Evolutionary conservation across 257 asterid genomes (phyloP).

Genomic region (Rehmannia glutinosa): DNA sequence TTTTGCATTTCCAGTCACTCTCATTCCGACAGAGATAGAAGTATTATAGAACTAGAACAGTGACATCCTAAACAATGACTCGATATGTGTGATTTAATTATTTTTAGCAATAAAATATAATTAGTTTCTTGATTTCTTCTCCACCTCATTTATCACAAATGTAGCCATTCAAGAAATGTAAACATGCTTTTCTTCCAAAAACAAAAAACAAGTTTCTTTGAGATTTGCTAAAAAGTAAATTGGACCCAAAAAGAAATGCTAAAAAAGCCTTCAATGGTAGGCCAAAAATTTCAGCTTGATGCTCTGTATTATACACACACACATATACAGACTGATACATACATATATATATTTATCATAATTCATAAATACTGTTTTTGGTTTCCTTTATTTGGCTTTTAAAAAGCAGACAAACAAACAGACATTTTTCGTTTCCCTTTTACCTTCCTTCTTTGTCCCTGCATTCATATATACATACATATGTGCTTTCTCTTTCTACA

Average conservation of each 20-base stretch:
- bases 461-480: not conserved
- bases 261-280: not conserved
- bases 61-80: no score
- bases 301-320: not conserved
- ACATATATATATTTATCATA: not conserved
- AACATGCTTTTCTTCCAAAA: not conserved
- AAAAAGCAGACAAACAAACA: slow-evolving; percentile 26
- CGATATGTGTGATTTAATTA: not conserved
- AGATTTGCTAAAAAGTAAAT: not conserved
- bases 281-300: not conserved
- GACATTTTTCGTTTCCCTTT: slow-evolving; percentile 12
- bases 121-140: not conserved
- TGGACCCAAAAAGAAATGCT: slow-evolving; percentile 3
- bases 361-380: not conserved
- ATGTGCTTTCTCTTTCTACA: slow-evolving; percentile 23
- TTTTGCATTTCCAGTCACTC: not conserved
- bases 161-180: not conserved
- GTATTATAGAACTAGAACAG: no score
- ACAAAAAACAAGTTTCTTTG: no score
- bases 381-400: slow-evolving; percentile 17
- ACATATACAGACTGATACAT: not conserved
- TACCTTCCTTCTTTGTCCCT: not conserved
- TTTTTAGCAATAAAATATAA: not conserved
- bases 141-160: not conserved
- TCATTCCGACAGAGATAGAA: not conserved